Conservation (phyloP, 306 rosid genomes). For the Vigna radiata region DNA sequence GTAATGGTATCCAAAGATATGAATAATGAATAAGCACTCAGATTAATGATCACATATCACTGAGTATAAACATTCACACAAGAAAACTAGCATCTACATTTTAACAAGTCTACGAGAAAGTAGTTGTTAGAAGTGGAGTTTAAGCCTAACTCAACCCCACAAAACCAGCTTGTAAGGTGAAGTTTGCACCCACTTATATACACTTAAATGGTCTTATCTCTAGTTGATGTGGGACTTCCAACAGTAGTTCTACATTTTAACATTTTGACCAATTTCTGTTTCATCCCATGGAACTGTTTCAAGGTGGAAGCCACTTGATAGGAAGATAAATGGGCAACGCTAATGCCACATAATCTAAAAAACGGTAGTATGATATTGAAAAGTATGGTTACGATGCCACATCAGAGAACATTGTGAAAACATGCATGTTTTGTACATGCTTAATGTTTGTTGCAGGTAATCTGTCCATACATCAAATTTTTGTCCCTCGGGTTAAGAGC, state of each 20-base stretch:
- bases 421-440: not conserved
- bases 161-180: too few species aligned
- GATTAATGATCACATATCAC: conserved; percentile 8
- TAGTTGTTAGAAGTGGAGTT: too few species aligned
- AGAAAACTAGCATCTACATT: conserved; percentile 15
- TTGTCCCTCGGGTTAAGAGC: not conserved
- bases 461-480: not conserved
- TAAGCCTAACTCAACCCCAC: too few species aligned
- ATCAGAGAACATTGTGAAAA: not conserved
- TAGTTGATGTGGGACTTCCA: too few species aligned
- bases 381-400: conserved; percentile 29
- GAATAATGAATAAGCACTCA: conserved; percentile 1
- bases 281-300: conserved; percentile 6
- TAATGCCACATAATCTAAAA: not conserved
- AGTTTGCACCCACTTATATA: too few species aligned
- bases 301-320: conserved; percentile 23
- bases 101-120: conserved; percentile 23
- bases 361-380: not conserved
- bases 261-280: conserved; percentile 23
- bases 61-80: conserved; percentile 8
- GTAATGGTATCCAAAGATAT: conserved; percentile 27
- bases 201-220: too few species aligned
- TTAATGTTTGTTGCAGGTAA: not conserved
- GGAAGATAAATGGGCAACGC: not conserved
- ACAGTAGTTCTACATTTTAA: conserved; percentile 16